Conservation (phyloP, 1,284 basidiomycete species). For the Dichomitus squalens region DNA sequence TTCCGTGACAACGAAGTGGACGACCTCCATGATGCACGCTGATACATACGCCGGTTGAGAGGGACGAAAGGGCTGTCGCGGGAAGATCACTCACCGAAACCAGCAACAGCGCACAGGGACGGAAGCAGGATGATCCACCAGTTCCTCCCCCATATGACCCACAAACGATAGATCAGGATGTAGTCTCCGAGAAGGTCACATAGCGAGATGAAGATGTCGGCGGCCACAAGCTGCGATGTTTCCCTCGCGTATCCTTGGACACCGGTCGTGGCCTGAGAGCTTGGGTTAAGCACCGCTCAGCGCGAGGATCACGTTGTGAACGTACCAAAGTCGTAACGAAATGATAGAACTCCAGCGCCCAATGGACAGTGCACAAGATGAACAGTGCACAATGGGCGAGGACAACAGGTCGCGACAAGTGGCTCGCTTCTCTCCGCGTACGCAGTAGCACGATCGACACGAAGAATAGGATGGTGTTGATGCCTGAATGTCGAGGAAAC, state of each 20-base stretch:
- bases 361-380: constrained; percentile 37
- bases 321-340: constrained; percentile 37
- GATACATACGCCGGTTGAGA: neutral
- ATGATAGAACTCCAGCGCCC: constrained; percentile 41
- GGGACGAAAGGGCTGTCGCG: neutral
- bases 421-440: neutral
- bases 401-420: constrained; percentile 25
- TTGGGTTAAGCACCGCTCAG: neutral
- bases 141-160: constrained; percentile 37
- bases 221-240: constrained; percentile 31
- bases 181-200: constrained; percentile 41
- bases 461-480: constrained; percentile 5
- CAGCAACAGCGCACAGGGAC: constrained; percentile 33
- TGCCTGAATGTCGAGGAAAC: constrained; percentile 13
- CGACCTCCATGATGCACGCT: constrained; percentile 11
- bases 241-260: constrained; percentile 32
- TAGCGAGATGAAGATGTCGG: constrained; percentile 38
- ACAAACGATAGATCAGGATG: constrained; percentile 43
- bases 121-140: constrained; percentile 36
- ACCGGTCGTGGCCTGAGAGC: constrained; percentile 5
- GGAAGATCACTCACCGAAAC: constrained; percentile 32
- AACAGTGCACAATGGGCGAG: constrained; percentile 36
- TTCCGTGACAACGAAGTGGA: constrained; percentile 5
- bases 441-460: constrained; percentile 23
- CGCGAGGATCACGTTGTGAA: neutral